A percentile compares a stretch with the other conserved stretches of the same genome.
phyloP scores from a whole-genome alignment of 345 rosid species.

The Tarenaya hassleriana region DNA sequence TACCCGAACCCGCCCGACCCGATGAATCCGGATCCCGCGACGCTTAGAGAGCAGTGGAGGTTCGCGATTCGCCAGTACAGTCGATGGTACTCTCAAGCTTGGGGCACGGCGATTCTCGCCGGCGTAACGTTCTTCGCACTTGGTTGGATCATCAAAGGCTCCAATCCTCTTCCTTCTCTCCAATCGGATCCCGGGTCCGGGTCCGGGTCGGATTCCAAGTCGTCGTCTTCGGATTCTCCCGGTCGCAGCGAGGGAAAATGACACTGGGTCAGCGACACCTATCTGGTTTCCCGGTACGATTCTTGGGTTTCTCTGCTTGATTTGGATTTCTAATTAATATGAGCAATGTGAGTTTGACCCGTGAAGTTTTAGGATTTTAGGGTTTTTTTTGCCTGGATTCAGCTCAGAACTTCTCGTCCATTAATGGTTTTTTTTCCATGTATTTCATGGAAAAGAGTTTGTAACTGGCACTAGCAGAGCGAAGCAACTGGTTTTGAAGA shows the following conservation, averaged over 20 bases:
- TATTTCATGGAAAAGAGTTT: too few relatives aligned
- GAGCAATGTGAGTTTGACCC: too few relatives aligned
- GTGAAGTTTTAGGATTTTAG: too few relatives aligned
- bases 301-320: not conserved
- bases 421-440: too few relatives aligned
- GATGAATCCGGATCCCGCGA: slow-evolving; percentile 61
- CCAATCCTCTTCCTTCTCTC: slow-evolving; percentile 76
- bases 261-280: not conserved
- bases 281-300: slow-evolving; percentile 14
- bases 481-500: too few relatives aligned
- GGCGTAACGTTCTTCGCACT: slow-evolving; percentile 76
- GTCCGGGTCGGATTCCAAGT: slow-evolving; percentile 18
- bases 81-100: slow-evolving; percentile 75
- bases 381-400: too few relatives aligned
- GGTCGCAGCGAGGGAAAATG: slow-evolving; percentile 16
- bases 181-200: slow-evolving; percentile 25
- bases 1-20: slow-evolving; percentile 61
- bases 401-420: too few relatives aligned
- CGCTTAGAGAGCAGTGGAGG: slow-evolving; percentile 83
- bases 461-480: too few relatives aligned
- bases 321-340: too few relatives aligned
- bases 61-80: slow-evolving; percentile 71
- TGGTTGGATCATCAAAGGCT: slow-evolving; percentile 82
- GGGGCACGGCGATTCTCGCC: slow-evolving; percentile 91
- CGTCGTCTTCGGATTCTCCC: slow-evolving; percentile 13